A percentile compares a stretch with the other conserved stretches of the same genome.
phyloP scores from a whole-genome alignment of 306 rosid species.

The Prunus davidiana region DNA sequence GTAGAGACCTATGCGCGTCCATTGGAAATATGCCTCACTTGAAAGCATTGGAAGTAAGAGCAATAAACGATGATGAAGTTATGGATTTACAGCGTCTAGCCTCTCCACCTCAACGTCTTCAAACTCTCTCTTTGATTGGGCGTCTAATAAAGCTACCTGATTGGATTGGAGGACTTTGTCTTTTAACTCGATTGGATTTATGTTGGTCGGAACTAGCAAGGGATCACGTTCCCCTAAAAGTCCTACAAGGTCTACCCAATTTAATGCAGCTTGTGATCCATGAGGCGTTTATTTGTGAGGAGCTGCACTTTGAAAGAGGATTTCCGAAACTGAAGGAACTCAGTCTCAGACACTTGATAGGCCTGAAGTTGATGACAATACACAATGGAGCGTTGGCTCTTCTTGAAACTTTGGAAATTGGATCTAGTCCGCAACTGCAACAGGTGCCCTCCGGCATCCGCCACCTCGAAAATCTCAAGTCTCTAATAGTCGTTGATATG shows the following conservation, averaged over 20 bases:
- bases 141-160: not conserved
- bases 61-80: not conserved
- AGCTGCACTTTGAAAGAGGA: not conserved
- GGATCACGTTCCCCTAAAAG: not conserved
- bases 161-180: not conserved
- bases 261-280: not conserved
- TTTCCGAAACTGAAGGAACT: not conserved
- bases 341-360: fast-evolving
- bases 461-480: not conserved
- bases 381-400: not conserved
- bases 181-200: not conserved
- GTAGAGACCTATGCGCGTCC: constrained; percentile 2
- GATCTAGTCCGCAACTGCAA: not conserved
- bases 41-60: constrained; percentile 6
- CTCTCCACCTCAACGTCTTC: not conserved
- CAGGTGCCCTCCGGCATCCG: not conserved
- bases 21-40: constrained; percentile 21
- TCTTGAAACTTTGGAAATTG: not conserved
- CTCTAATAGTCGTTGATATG: not conserved
- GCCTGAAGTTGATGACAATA: not conserved
- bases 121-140: not conserved
- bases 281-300: not conserved
- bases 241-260: not conserved
- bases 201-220: not conserved
- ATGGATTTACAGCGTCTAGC: not conserved